Evolutionary conservation across 176 grass and related monocot species (phyloP).

Genomic region (Typha latifolia): DNA sequence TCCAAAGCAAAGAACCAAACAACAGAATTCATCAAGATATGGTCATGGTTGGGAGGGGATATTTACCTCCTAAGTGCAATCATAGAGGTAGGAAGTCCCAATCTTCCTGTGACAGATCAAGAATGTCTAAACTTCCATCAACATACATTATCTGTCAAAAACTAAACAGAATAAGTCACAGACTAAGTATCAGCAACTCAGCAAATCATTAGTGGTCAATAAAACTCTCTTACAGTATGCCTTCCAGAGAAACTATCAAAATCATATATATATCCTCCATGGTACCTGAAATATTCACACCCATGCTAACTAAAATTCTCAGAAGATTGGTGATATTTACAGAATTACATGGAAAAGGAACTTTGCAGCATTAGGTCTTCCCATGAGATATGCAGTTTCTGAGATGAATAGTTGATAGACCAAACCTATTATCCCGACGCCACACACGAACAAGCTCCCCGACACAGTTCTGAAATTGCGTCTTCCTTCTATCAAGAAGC

Average conservation of each 20-base stretch:
- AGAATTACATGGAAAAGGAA: neutral
- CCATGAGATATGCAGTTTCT: neutral
- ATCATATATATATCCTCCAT: slow-evolving; percentile 43
- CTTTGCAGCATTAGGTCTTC: neutral
- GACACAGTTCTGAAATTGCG: slow-evolving; percentile 46
- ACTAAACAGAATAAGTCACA: slow-evolving; percentile 5
- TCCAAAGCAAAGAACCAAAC: neutral
- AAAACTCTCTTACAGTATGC: slow-evolving; percentile 40
- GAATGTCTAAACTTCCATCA: slow-evolving; percentile 42
- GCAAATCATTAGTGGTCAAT: neutral
- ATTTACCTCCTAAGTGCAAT: slow-evolving; percentile 17
- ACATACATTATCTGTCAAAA: slow-evolving; percentile 56
- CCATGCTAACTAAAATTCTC: neutral
- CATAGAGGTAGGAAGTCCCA: slow-evolving; percentile 61
- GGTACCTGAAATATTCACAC: slow-evolving; percentile 39
- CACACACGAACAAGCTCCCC: slow-evolving; percentile 54
- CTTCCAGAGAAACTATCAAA: slow-evolving; percentile 35
- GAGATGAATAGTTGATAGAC: neutral
- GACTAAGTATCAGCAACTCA: neutral
- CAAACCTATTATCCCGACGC: slow-evolving; percentile 40
- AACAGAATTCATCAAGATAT: neutral
- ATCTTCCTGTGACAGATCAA: slow-evolving; percentile 63
- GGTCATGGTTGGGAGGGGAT: neutral
- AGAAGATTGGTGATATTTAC: neutral
- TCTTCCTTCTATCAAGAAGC: slow-evolving; percentile 35